Conservation (phyloP, 169 alveolate genomes). For the Theileria luwenshuni region DNA sequence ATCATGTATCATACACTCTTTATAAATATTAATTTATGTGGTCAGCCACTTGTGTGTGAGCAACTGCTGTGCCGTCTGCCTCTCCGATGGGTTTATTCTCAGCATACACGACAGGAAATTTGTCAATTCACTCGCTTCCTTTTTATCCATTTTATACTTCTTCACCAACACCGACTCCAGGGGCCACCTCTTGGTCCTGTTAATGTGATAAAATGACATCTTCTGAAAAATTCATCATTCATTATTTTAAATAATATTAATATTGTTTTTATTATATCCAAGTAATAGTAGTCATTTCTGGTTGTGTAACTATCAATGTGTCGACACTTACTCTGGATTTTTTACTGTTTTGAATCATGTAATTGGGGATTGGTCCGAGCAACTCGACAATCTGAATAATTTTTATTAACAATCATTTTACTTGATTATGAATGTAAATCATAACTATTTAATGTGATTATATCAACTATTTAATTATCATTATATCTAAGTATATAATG, state of each 20-base stretch:
- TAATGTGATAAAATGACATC: conserved; percentile 41
- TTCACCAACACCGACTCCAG: conserved; percentile 81
- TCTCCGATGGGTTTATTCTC: conserved; percentile 84
- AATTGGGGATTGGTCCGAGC: conserved; percentile 89
- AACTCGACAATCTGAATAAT: conserved; percentile 86
- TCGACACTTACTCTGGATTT: conserved; percentile 57
- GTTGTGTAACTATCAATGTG: no score
- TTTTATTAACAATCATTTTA: conserved; percentile 89
- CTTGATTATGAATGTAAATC: no score
- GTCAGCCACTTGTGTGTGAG: conserved; percentile 90
- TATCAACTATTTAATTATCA: neutral
- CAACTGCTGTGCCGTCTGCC: conserved; percentile 89
- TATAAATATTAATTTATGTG: no score
- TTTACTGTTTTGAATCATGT: conserved; percentile 82
- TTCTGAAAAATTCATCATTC: neutral
- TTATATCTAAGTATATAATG: neutral
- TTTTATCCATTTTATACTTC: conserved; percentile 82
- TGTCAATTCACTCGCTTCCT: conserved; percentile 83
- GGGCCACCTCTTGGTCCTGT: conserved; percentile 75
- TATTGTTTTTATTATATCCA: no score
- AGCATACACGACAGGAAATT: conserved; percentile 86
- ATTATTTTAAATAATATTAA: no score
- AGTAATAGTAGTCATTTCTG: no score
- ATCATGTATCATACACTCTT: neutral
- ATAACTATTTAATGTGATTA: no score